Base-by-base conservation (phyloP, 2,329 filamentous ascomycete species). In the Dactylella cylindrospora region DNA sequence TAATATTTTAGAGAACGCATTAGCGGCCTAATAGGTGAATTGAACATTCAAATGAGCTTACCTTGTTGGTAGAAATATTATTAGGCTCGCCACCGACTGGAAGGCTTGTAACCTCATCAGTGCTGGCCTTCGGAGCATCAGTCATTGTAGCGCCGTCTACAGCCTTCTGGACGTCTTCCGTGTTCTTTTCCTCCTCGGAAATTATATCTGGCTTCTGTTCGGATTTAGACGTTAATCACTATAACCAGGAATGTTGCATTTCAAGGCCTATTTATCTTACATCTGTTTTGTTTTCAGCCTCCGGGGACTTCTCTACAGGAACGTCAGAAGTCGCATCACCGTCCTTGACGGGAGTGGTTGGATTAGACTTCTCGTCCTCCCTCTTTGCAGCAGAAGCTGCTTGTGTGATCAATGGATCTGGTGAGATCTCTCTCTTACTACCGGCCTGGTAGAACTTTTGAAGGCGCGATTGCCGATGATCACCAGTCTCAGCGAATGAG, bases 401-500 rank as follows among this genome's bases (percentile, higher is more conserved):
- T 22, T 39, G 9, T 20, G 40, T 33, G 26, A 31, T 31, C 4
- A 26, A 7, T 7, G 29, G 46, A 15, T 41, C 35, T 19, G 25
- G 35, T 15, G 36, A 8, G 36, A 40, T 23, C 36, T 40, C 15
- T 6, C 35, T 38, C 6, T 25, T 20, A n/a, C 28, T 29, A 22
- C 10, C 51, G 17, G 17, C 29, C 28, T 65, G 39, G 25, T 67
- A 67, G 22, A 67, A 47, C n/a, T 45, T 64, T n/a, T 64, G 65
- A 9, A 70, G 47, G 31, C 68, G 65, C 28, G 65, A 59, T 6
- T 60, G 65, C 12, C 68, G 65, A 17, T 67, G 67, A 17, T 69
- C 68, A 36, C 68, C 65, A 9, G 60, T 62, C 53, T 70, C 68
- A 8, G 67, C 67, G 38, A 66, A 70, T 22, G 60, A 69, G 6